Percentiles rank a stretch among this genome's conserved stretches.
Evolutionary conservation across 1,284 basidiomycete genomes (phyloP).

Genomic region (Sparassis latifolia): DNA sequence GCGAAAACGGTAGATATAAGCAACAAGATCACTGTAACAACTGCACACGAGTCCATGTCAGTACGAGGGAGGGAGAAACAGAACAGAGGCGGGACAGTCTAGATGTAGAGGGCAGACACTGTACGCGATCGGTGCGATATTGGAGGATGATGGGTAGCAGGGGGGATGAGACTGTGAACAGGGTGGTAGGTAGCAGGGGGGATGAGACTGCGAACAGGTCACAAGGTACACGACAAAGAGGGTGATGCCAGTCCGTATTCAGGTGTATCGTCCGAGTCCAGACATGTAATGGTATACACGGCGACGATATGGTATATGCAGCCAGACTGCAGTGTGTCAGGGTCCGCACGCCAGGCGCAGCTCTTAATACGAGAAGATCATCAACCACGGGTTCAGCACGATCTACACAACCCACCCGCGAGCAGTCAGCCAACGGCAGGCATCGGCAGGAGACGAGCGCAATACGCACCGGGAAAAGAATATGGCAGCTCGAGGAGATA

Average conservation of each 20-base stretch:
- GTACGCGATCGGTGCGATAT: no score
- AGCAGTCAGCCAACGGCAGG: slow-evolving; percentile 1
- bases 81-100: no score
- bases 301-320: slow-evolving; percentile 5
- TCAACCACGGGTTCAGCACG: slow-evolving; percentile 43
- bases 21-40: no score
- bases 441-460: not conserved
- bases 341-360: not conserved
- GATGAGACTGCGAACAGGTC: no score
- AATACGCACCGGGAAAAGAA: slow-evolving; percentile 34
- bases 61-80: no score
- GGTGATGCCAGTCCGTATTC: not conserved
- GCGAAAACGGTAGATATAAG: no score
- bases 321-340: not conserved
- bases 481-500: slow-evolving; percentile 32
- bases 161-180: no score
- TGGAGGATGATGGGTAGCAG: no score
- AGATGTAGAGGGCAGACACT: no score
- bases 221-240: not conserved
- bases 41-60: no score
- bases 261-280: slow-evolving; percentile 3
- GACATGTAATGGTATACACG: slow-evolving; percentile 1
- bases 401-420: slow-evolving; percentile 22
- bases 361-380: slow-evolving; percentile 41
- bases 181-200: no score